Evolutionary conservation across 495 filamentous ascomycete genomes (phyloP).

Genomic region (Niebla homalea): DNA sequence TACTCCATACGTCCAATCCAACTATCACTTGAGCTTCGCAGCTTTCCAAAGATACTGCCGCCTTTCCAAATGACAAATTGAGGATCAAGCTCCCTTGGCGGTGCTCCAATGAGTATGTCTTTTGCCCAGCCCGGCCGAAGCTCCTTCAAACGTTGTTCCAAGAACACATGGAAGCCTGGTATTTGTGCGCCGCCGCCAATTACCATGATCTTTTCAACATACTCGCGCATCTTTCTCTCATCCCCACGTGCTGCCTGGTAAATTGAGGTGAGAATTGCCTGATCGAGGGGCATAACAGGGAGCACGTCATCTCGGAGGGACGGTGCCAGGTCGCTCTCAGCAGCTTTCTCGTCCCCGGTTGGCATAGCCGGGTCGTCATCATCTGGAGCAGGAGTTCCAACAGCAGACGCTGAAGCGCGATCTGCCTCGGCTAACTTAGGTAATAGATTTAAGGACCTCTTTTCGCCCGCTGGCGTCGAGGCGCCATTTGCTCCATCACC

Average conservation of each 20-base stretch:
- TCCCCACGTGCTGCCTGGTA: constrained; percentile 74
- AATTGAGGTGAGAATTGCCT: constrained; percentile 77
- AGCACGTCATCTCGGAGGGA: constrained; percentile 70
- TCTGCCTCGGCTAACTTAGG: constrained; percentile 42
- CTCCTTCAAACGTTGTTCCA: constrained; percentile 67
- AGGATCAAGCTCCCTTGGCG: constrained; percentile 83
- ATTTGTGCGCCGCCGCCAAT: constrained; percentile 81
- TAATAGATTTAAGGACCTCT: constrained; percentile 23
- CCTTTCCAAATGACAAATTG: constrained; percentile 97
- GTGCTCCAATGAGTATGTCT: constrained; percentile 75
- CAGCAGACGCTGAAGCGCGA: constrained; percentile 71
- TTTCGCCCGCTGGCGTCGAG: constrained; percentile 7
- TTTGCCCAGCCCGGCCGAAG: constrained; percentile 58
- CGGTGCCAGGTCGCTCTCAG: constrained; percentile 27
- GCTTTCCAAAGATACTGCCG: constrained; percentile 90
- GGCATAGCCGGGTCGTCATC: constrained; percentile 50
- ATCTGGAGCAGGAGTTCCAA: constrained; percentile 77
- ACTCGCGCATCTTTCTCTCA: constrained; percentile 84
- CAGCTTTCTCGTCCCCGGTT: constrained; percentile 24
- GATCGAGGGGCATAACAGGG: constrained; percentile 70
- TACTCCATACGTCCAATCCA: constrained; percentile 87
- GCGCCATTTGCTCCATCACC: constrained; percentile 9
- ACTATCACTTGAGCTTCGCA: constrained; percentile 73
- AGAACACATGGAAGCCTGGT: constrained; percentile 54
- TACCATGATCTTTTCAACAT: constrained; percentile 89